A percentile compares a stretch with the other conserved stretches of the same genome.
phyloP scores from a whole-genome alignment of 305 asterid genomes.

The Salvia sclarea region DNA sequence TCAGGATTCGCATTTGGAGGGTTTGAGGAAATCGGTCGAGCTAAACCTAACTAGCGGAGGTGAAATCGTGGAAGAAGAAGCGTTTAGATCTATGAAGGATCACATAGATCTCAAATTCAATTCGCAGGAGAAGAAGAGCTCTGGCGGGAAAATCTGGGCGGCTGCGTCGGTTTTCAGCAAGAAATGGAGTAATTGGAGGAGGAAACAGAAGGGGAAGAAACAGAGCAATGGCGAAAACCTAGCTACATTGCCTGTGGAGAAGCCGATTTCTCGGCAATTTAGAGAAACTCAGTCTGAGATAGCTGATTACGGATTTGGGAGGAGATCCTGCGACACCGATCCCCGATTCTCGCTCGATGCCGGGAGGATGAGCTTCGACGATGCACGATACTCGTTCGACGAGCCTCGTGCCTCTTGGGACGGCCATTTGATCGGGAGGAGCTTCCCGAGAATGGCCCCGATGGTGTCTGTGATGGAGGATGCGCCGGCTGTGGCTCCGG shows the following conservation, averaged over 20 bases:
- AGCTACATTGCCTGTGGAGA: constrained; percentile 74
- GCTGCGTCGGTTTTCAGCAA: constrained; percentile 96
- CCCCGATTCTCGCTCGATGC: constrained; percentile 93
- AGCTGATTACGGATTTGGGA: constrained; percentile 89
- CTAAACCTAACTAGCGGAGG: constrained; percentile 38
- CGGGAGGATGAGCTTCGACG: constrained; percentile 82
- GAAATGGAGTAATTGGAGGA: constrained; percentile 95
- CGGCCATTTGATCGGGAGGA: constrained; percentile 73
- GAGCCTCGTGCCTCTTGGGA: constrained; percentile 99
- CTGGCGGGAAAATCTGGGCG: constrained; percentile 76
- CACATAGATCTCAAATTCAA: constrained; percentile 68
- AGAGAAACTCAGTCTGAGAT: constrained; percentile 91
- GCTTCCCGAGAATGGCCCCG: constrained; percentile 70
- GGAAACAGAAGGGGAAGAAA: constrained; percentile 82
- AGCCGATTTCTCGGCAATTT: constrained; percentile 70
- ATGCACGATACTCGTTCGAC: constrained; percentile 80
- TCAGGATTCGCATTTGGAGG: constrained; percentile 39
- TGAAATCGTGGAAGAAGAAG: constrained; percentile 73
- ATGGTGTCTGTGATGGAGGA: constrained; percentile 90
- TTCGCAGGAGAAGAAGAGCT: constrained; percentile 58
- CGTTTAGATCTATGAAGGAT: constrained; percentile 65
- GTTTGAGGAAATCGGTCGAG: constrained; percentile 37
- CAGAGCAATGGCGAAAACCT: constrained; percentile 49
- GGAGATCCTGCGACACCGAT: constrained; percentile 89
- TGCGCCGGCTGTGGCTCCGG: constrained; percentile 53